phyloP scores from a whole-genome alignment of 2,329 filamentous ascomycete species.

The Fusarium nanum region DNA sequence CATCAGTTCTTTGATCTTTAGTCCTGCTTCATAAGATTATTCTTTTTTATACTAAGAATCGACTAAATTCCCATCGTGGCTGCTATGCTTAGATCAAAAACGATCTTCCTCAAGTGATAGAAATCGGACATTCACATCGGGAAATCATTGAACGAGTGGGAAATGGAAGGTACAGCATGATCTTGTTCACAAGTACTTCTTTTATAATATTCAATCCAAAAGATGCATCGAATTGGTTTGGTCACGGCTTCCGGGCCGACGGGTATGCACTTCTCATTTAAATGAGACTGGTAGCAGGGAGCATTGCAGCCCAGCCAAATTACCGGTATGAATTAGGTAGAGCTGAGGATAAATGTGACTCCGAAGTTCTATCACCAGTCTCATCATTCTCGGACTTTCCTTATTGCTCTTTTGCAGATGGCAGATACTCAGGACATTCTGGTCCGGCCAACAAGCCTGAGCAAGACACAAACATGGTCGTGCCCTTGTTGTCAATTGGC shows the following conservation, averaged over 20 bases:
- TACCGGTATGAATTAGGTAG: background rate
- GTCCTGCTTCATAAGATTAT: background rate
- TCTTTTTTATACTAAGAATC: background rate
- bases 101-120: background rate
- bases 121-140: background rate
- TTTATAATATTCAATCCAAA: background rate
- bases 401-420: background rate
- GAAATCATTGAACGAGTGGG: background rate
- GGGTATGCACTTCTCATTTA: conserved; percentile 8
- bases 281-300: conserved; percentile 6
- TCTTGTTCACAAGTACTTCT: background rate
- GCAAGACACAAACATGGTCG: conserved; percentile 37
- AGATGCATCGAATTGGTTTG: background rate
- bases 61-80: background rate
- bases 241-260: conserved; percentile 31
- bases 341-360: background rate
- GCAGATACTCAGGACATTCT: conserved; percentile 31
- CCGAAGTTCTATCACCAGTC: background rate
- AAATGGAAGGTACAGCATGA: background rate
- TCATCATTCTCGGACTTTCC: conserved; percentile 11
- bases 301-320: conserved; percentile 8
- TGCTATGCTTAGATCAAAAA: too few relatives aligned
- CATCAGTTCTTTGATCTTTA: too few relatives aligned
- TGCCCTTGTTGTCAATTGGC: conserved; percentile 31
- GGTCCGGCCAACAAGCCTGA: conserved; percentile 40